Evolutionary conservation across 202 grass and related monocot species (phyloP), one percentile per base, ranked within the genome.

Genomic region (Carex arenaria): DNA sequence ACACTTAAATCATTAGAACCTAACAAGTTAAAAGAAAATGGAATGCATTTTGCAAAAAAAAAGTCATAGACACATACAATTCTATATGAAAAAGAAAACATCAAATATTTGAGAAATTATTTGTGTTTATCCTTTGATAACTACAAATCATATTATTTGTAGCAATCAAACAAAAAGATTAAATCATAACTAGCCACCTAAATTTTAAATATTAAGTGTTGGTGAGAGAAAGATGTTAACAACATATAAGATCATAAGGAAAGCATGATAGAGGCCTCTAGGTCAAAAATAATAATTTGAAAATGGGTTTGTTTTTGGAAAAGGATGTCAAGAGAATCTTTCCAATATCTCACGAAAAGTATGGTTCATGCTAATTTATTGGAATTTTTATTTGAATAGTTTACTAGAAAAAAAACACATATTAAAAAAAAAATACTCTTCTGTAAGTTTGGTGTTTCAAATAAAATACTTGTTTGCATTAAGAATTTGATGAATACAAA

Each of bases 311-410:
- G 5, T 22, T 64, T 81, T 64, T 17, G 19, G 32, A 81, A 64
- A 56, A 52, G 14, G 13, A 65, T 30, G 8, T 7, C 1, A 23
- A 53, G 20, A 82, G 80, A 82, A 82, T 82, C 80, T 43, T 43
- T 82, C 80, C 80, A 8, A 26, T 26, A 26, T 82, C 23, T 51
- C 36, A 82, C 55, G 80, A 53, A 82, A 82, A 68, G 80, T 82
- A 82, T 55, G 36, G 36, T 69, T 82, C 52, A 59, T 32, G 15
- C 1, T 59, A 77, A 18, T 59, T 72, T 57, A 31, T 57, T 77
- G 51, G 5, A 75, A 51, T 34, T 42, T 13, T 49, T 0, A 31
- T 4, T 55, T 55, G 31, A n/a, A 67, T 34, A n/a, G n/a, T 38
- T 67, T 34, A 19, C n/a, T 0, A 71, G 18, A 71, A 30, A 38